phyloP scores from a whole-genome alignment of 1,284 basidiomycete genomes.

The Pholiota adiposa region DNA sequence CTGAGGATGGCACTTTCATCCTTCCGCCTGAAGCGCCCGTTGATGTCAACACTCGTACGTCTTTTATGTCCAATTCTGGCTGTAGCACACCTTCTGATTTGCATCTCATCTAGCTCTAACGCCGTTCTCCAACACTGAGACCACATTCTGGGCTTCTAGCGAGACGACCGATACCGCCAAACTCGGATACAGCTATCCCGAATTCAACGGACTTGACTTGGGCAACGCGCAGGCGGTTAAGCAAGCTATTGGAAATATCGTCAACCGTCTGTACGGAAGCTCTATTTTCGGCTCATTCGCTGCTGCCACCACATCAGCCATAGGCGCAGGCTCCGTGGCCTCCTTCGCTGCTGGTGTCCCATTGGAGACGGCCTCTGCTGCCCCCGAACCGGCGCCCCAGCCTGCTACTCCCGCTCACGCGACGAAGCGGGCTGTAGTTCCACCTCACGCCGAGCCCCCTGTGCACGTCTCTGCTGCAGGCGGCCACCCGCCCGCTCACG shows the following conservation, averaged over 20 bases:
- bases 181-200: conserved; percentile 49
- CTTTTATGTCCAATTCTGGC: too few species aligned
- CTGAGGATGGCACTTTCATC: conserved; percentile 40
- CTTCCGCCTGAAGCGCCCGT: conserved; percentile 32
- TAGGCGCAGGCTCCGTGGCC: background rate
- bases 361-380: background rate
- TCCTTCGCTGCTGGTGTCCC: conserved; percentile 10
- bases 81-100: background rate
- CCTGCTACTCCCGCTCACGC: background rate
- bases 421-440: background rate
- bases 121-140: conserved; percentile 34
- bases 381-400: conserved; percentile 30
- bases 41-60: conserved; percentile 40
- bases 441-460: background rate
- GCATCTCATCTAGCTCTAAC: conserved; percentile 27
- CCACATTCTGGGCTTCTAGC: conserved; percentile 27
- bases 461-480: background rate
- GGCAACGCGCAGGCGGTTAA: conserved; percentile 32
- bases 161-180: conserved; percentile 20
- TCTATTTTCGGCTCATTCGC: conserved; percentile 20
- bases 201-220: conserved; percentile 44
- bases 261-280: conserved; percentile 38
- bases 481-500: conserved; percentile 3
- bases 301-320: conserved; percentile 3
- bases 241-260: conserved; percentile 34